Conservation (phyloP, 202 grass and related monocot species). For the Carex arenaria region DNA sequence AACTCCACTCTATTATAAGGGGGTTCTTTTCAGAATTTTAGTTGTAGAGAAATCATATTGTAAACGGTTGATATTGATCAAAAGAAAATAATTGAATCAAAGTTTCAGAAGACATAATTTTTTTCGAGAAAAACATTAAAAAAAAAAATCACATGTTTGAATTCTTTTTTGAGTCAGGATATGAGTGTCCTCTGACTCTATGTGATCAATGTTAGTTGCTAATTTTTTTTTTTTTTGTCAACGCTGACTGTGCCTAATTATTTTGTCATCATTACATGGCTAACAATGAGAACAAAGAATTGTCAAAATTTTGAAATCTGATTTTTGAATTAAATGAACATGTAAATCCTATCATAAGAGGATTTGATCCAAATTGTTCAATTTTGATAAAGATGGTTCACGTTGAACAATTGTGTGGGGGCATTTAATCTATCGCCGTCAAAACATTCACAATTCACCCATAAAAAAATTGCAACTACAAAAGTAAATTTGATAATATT, state of each 20-base stretch:
- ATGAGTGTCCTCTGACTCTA: neutral
- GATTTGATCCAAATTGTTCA: neutral
- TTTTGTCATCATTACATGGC: neutral
- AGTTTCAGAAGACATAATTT: too few relatives aligned
- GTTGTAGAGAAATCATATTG: neutral
- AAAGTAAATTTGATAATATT: too few relatives aligned
- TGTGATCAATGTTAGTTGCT: too few relatives aligned
- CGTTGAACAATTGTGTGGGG: neutral
- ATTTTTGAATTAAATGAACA: neutral
- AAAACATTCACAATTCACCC: neutral
- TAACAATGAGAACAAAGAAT: neutral
- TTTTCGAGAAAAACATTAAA: too few relatives aligned
- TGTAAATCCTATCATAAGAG: neutral
- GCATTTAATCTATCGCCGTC: neutral
- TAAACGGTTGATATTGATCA: too few relatives aligned
- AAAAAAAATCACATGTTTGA: too few relatives aligned
- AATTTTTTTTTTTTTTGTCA: neutral
- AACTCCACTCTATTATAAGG: too few relatives aligned
- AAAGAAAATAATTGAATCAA: too few relatives aligned
- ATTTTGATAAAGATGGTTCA: neutral
- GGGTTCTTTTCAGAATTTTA: neutral
- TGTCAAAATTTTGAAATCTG: neutral
- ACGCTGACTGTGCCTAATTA: neutral
- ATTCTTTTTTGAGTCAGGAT: too few relatives aligned
- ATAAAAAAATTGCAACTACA: too few relatives aligned